phyloP scores from a whole-genome alignment of 208 protist species.

The Herpetomonas samuelpessoai region DNA sequence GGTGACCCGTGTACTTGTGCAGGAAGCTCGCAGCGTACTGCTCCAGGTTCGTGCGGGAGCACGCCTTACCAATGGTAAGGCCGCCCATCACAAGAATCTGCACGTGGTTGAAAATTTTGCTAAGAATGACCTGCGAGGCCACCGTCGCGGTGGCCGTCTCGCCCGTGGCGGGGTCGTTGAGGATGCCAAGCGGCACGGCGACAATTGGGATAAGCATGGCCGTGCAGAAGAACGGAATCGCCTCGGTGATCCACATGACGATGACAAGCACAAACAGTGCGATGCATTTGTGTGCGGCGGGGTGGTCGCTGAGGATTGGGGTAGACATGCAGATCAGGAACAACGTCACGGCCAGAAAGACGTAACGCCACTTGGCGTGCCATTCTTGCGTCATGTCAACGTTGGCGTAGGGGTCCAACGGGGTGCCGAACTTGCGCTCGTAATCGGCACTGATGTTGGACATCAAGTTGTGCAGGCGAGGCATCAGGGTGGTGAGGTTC shows the following conservation, averaged over 20 bases:
- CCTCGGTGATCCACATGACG: slow-evolving; percentile 91
- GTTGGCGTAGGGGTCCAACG: slow-evolving; percentile 79
- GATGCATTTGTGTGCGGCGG: slow-evolving; percentile 87
- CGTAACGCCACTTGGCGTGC: slow-evolving; percentile 73
- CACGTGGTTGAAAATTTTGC: slow-evolving; percentile 87
- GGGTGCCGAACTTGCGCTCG: slow-evolving; percentile 83
- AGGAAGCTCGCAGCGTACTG: slow-evolving; percentile 74
- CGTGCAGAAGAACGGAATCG: slow-evolving; percentile 91
- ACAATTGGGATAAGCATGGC: slow-evolving; percentile 91
- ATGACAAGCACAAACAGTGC: slow-evolving; percentile 84
- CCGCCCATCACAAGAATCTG: slow-evolving; percentile 93
- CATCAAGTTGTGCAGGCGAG: slow-evolving; percentile 65
- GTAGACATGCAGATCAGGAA: slow-evolving; percentile 60
- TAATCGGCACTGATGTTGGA: slow-evolving; percentile 66
- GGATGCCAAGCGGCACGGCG: slow-evolving; percentile 77
- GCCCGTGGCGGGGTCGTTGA: slow-evolving; percentile 58
- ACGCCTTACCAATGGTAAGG: slow-evolving; percentile 88
- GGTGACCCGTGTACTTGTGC: slow-evolving; percentile 70
- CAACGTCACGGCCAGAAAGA: slow-evolving; percentile 67
- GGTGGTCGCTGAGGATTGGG: slow-evolving; percentile 61
- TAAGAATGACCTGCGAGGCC: slow-evolving; percentile 76
- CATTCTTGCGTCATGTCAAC: slow-evolving; percentile 69
- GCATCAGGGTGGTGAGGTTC: slow-evolving; percentile 64
- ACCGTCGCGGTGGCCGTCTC: slow-evolving; percentile 48
- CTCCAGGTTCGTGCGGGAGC: slow-evolving; percentile 85